Evolutionary conservation across 129 eudicot species (phyloP), one percentile per base, ranked within the genome.

Genomic region (Dittrichia graveolens): DNA sequence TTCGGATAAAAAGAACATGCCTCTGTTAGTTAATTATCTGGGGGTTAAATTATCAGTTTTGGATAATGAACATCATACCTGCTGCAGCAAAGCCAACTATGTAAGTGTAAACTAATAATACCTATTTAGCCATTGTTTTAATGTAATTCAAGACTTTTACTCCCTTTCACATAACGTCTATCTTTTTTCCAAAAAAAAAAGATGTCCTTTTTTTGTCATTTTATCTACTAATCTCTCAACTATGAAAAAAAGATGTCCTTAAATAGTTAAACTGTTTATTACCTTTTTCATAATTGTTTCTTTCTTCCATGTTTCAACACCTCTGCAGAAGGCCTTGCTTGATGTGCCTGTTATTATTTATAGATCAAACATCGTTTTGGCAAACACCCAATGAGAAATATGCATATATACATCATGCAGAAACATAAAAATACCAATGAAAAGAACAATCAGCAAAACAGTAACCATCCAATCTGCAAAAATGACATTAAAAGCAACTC

Each of bases 381-480:
- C 19, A 71, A 74, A 61, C 38, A 15, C 10, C 8, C 37, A 13
- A 69, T 57, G 65, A 50, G 67, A 19, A 41, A 58, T 19, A 46
- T 3, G 65, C 10, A 65, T 45, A 43, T 44, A 49, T 38, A 60
- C 45, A 70, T 18, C 31, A 8, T 16, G 8, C 1, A 46, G 43
- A 56, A 73, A 45, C 69, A 61, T 10, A 48, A 62, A 34, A 69
- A 67, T 84, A 92, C 98, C 98, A 46, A 90, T 37, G 61, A 94
- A 94, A 78, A 94, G 98, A 54, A 94, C 39, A 31, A 94, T 90
- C 34, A 94, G 77, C 63, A 94, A 91, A 63, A 94, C 86, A 2
- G 98, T 94, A 68, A 94, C 96, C 96, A 94, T 94, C 98, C 98
- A 93, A 79, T 93, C 98, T 8, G 98, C 96, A 72, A 93, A 89